Percentiles rank a stretch among this genome's conserved stretches.
phyloP scores from a whole-genome alignment of 257 asterid genomes.

The Linderniella brevidens region DNA sequence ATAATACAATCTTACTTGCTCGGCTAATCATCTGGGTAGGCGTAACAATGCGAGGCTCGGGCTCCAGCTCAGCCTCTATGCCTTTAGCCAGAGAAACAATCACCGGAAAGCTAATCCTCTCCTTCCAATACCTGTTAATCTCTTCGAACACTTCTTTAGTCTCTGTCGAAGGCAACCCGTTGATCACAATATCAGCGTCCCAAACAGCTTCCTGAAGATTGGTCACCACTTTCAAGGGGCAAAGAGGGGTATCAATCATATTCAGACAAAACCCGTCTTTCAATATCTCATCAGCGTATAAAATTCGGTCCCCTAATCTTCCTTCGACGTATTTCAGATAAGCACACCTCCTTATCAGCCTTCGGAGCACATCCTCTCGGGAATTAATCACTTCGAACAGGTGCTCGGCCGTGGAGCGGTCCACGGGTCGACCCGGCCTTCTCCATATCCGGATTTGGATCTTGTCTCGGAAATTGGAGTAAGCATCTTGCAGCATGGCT shows the following conservation, averaged over 20 bases:
- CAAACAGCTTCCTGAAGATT: conserved; percentile 97
- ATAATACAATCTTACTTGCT: conserved; percentile 48
- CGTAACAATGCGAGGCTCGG: conserved; percentile 72
- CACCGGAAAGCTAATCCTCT: conserved; percentile 47
- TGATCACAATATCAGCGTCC: conserved; percentile 93
- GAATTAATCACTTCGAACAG: conserved; percentile 85
- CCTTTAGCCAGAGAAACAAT: conserved; percentile 83
- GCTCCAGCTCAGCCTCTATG: conserved; percentile 80
- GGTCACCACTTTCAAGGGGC: conserved; percentile 92
- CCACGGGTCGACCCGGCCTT: conserved; percentile 64
- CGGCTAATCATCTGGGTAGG: conserved; percentile 91
- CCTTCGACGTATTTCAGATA: conserved; percentile 93
- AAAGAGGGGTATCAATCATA: conserved; percentile 89
- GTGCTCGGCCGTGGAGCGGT: conserved; percentile 71
- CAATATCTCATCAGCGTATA: conserved; percentile 82
- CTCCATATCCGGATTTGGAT: conserved; percentile 87
- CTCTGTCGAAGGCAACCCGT: conserved; percentile 90
- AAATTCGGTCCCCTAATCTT: conserved; percentile 65
- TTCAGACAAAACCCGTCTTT: conserved; percentile 92
- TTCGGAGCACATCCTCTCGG: conserved; percentile 77
- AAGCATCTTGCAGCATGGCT: conserved; percentile 81
- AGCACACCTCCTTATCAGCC: conserved; percentile 81
- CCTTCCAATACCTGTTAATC: conserved; percentile 82
- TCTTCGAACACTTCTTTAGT: conserved; percentile 63
- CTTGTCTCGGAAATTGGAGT: conserved; percentile 59